Conservation (phyloP, 768 basidiomycete species). For the Tephrocybe sp. region DNA sequence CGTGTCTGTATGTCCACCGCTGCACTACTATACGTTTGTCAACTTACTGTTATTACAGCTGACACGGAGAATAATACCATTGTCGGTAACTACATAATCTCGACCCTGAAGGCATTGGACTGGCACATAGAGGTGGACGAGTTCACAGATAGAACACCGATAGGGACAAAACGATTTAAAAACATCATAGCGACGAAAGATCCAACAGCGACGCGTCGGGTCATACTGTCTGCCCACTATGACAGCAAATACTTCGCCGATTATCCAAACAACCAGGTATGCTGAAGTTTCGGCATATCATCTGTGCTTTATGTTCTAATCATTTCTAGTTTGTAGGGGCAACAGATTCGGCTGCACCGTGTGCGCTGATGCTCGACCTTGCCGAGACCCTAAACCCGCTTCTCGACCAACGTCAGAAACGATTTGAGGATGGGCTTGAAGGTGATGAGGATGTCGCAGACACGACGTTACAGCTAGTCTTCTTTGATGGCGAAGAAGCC, state of each 20-base stretch:
- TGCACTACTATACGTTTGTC: constrained; percentile 1
- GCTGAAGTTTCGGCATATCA: no score
- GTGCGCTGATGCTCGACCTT: constrained; percentile 91
- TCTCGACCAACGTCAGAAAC: constrained; percentile 57
- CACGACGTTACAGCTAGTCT: constrained; percentile 88
- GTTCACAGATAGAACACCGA: constrained; percentile 80
- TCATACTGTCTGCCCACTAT: constrained; percentile 90
- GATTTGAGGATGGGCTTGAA: constrained; percentile 53
- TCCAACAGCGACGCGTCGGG: constrained; percentile 74
- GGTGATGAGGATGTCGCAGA: constrained; percentile 79
- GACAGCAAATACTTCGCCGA: constrained; percentile 87
- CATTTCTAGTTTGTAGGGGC: constrained; percentile 88
- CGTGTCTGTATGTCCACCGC: constrained; percentile 58
- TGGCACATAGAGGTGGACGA: constrained; percentile 90
- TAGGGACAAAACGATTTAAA: constrained; percentile 75
- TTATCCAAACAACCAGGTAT: constrained; percentile 75
- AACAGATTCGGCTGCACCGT: constrained; percentile 95
- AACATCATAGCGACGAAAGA: constrained; percentile 97
- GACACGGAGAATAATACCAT: constrained; percentile 77
- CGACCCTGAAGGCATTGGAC: constrained; percentile 64
- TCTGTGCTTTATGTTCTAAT: not conserved
- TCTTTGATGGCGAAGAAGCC: constrained; percentile 98
- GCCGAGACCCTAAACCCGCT: constrained; percentile 81
- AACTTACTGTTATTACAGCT: constrained; percentile 36
- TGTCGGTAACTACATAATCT: constrained; percentile 81